Base-by-base conservation (phyloP, 73 alveolate genomes). In the Paramecium biaurelia region DNA sequence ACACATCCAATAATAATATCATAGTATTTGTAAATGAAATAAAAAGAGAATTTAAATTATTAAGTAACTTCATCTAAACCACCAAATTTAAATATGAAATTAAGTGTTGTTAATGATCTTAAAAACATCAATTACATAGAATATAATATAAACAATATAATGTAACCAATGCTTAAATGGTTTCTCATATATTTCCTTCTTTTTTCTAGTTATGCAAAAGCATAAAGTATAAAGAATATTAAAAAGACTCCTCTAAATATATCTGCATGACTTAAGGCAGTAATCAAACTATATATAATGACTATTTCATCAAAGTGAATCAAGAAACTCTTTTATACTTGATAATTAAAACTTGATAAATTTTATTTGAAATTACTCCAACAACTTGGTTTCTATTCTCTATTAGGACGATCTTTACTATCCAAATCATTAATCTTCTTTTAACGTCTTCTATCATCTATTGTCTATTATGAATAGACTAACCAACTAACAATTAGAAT, bases 301-400 rank as follows among this genome's bases (percentile, higher is more conserved):
- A 79, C 90, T 10, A 79, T 43, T 43, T 79, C 90, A 47, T 79
- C 90, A 79, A 79, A 79, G 7, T 79, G 90, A 18, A 79, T 79
- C 6, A 30, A 79, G 57, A 79, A 79, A 11, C 76, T 43, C 56
- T 47, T 43, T 12, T 38, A 24, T 1, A 38, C n/a, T 41, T 79
- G 7, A 21, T 43, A 38, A 5, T 7, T 20, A 5, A 32, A 42
- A 79, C 35, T 34, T 10, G 30, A 21, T 24, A 79, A 21, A 10
- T 12, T 34, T 20, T 10, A 43, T 63, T 79, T 79, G 26, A 79
- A 79, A 11, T 34, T 79, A n/a, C 12, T 24, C 90, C 90, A 79
- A 79, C 70, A 79, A 24, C 56, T 63, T 14, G 72, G 42, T 4
- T 45, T 21, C 28, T 79, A 21, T 37, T 47, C 56, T 41, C 74